Percentiles rank a stretch among this genome's conserved stretches.
phyloP scores from a whole-genome alignment of 2,329 filamentous ascomycete species.

The Botrytis fabae region DNA sequence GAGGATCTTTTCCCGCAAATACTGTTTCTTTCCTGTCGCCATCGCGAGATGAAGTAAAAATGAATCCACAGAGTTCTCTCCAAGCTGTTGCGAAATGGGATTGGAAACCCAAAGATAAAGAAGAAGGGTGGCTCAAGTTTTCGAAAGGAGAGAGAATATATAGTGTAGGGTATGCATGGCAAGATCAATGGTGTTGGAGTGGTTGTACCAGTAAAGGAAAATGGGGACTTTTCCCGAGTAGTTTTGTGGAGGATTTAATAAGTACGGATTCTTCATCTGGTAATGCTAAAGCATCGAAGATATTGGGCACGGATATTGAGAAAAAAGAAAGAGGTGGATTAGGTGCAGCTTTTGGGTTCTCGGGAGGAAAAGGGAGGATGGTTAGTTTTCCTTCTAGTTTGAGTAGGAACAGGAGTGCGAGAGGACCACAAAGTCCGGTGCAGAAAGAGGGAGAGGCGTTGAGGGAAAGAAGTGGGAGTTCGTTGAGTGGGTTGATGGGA shows the following conservation, averaged over 20 bases:
- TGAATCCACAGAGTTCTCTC: constrained; percentile 35
- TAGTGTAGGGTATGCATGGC: constrained; percentile 35
- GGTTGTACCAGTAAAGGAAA: constrained; percentile 38
- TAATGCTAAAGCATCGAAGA: constrained; percentile 10
- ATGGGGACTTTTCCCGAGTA: constrained; percentile 38
- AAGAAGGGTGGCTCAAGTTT: constrained; percentile 38
- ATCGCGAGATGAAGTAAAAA: constrained; percentile 33
- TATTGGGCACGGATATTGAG: constrained; percentile 3
- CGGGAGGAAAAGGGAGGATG: background rate
- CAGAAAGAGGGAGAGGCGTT: background rate
- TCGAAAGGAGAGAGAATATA: constrained; percentile 38
- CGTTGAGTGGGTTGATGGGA: constrained; percentile 17
- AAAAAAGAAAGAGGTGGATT: constrained; percentile 24
- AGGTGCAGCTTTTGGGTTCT: constrained; percentile 5
- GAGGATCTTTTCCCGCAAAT: constrained; percentile 36
- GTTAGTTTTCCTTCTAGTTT: constrained; percentile 14
- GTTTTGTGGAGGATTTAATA: constrained; percentile 35
- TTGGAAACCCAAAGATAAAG: constrained; percentile 37
- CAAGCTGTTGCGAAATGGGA: constrained; percentile 38
- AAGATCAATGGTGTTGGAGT: constrained; percentile 40
- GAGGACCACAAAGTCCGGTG: background rate
- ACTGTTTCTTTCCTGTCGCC: constrained; percentile 34
- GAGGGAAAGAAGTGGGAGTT: constrained; percentile 10
- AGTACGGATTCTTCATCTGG: constrained; percentile 12
- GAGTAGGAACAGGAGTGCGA: constrained; percentile 14